Evolutionary conservation across 495 filamentous ascomycete species (phyloP), one percentile per base, ranked within the genome.

Genomic region (Aspergillus saccharolyticus): DNA sequence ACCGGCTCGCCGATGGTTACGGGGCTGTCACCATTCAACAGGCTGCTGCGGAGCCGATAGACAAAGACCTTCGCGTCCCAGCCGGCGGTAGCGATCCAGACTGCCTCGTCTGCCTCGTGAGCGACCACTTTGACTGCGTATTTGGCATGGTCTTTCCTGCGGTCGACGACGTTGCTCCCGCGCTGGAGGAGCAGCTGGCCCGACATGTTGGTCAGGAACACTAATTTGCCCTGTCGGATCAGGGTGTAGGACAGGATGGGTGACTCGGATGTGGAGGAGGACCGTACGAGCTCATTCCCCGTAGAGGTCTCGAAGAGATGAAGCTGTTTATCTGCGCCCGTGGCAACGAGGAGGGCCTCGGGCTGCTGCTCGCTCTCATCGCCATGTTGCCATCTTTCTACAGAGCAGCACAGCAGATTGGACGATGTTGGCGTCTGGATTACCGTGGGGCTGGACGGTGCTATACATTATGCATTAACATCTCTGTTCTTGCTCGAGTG

Each of bases 41-140:
- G n/a, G 33, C 33, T 12, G 33, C 33, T 12, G 33, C 33, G 33
- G 43, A 73, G 30, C 16, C 30, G 55, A 64, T 88, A 87, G 19
- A 88, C 47, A 28, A 75, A 63, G 42, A 89, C 70, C 51, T 76
- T 84, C 6, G 75, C 64, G 62, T 89, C 86, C 83, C 87, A 89
- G 3, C 84, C 83, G 7, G 84, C 84, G 8, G 83, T 88, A 2
- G 83, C 82, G 52, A 88, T 58, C 73, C 81, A 80, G 15, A 68
- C 43, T 5, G 16, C 44, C 15, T 51, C 49, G 16, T 57, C 48
- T 44, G 75, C 65, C 46, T 74, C 64, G 61, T 68, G 70, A 6
- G 69, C 70, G 28, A 78, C 65, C 0, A 84, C 72, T 57, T 82
- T 81, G 54, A 87, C 82, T 6, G 76, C 73, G 64, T 86, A 89